Evolutionary conservation across 169 alveolate species (phyloP), one percentile per base, ranked within the genome.

Genomic region (Besnoitia besnoiti): DNA sequence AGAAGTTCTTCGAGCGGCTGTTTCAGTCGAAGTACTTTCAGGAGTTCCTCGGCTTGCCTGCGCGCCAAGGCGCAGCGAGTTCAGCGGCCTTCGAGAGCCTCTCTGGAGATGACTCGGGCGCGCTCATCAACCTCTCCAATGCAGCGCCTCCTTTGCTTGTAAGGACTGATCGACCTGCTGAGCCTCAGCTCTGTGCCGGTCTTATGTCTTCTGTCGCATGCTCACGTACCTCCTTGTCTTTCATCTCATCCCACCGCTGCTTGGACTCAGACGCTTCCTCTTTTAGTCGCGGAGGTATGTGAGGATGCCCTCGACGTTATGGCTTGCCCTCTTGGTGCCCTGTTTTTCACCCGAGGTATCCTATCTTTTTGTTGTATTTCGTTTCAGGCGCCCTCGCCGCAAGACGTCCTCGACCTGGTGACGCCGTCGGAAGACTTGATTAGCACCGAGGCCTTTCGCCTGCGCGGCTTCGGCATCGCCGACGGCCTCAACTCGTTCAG

Each of bases 401-500:
- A 73, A 30, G 44, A 1, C n/a, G 82, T 73, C 27, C 46, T 73
- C n/a, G 46, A 73, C 24, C 82, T 73, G 16, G 82, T n/a, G 27
- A 35, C 82, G 46, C 46, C 82, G 44, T 73, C 82, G 24, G 82
- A 73, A n/a, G 82, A 73, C n/a, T n/a, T 73, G 44, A 73, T 73
- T 42, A 73, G 82, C 24, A 73, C 82, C 49, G 92, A 77, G 67
- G 92, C 75, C 73, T 67, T 73, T 33, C 51, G 92, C 50, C 55
- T 88, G 85, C 33, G 85, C 47, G 92, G 92, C 62, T 88, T 88
- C 33, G 92, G 92, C 10, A 47, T 62, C 49, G 85, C 92, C n/a
- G 92, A 88, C 49, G 92, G 92, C 3, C 73, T 88, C 30, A 59
- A 77, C 39, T 88, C 92, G 3, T 47, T 88, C 19, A 75, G 85